phyloP scores from a whole-genome alignment of 2,329 filamentous ascomycete genomes.

The Emericellopsis cladophorae region DNA sequence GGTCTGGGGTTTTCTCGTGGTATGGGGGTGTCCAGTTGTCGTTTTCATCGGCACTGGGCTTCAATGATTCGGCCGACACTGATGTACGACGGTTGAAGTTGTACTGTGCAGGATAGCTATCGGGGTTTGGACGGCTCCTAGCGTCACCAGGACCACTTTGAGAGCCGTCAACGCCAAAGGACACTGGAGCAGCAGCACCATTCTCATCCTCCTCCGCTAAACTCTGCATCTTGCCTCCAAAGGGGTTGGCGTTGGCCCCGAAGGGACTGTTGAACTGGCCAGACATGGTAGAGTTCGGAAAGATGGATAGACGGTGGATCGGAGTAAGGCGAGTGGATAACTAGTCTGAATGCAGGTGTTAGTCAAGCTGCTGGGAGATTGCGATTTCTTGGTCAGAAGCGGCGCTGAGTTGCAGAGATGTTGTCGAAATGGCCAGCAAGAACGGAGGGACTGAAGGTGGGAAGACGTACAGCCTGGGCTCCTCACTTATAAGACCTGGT shows the following conservation, averaged over 20 bases:
- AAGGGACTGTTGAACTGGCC: slow-evolving; percentile 67
- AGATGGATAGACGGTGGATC: no score
- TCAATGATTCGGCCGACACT: slow-evolving; percentile 91
- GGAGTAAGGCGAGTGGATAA: no score
- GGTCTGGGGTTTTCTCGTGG: slow-evolving; percentile 72
- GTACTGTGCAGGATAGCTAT: slow-evolving; percentile 81
- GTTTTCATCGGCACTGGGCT: slow-evolving; percentile 69
- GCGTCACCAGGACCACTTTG: slow-evolving; percentile 31
- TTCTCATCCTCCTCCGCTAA: slow-evolving; percentile 78
- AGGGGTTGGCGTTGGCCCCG: slow-evolving; percentile 58
- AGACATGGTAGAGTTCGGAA: slow-evolving; percentile 39
- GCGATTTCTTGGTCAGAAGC: no score
- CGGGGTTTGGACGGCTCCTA: slow-evolving; percentile 39
- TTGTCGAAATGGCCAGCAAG: no score
- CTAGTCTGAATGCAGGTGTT: no score
- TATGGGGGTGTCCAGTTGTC: slow-evolving; percentile 85
- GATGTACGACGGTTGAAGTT: slow-evolving; percentile 89
- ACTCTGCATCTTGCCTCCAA: slow-evolving; percentile 43
- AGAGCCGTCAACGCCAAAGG: slow-evolving; percentile 39
- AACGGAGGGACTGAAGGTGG: no score
- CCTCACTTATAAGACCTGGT: no score
- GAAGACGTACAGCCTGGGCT: no score
- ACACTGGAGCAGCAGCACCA: slow-evolving; percentile 38
- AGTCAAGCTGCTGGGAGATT: no score
- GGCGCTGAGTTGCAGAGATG: no score